Conservation (phyloP, 805 yeast species). For the Candida verbasci region DNA sequence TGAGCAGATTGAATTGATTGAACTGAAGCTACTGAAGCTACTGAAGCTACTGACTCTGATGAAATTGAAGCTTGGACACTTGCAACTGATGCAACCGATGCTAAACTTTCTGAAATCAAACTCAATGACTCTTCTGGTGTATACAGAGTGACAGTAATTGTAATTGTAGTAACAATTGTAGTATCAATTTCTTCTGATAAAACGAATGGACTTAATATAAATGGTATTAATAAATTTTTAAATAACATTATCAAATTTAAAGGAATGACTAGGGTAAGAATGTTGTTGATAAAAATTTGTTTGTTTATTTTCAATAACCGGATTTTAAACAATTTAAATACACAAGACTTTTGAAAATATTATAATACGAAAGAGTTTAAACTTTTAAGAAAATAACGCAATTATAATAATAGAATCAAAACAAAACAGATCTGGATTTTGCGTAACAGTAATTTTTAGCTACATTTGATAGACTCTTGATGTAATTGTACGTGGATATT, state of each 20-base stretch:
- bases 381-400: not conserved
- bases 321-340: not conserved
- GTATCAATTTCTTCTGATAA: slow-evolving; percentile 26
- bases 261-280: slow-evolving; percentile 17
- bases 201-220: slow-evolving; percentile 12
- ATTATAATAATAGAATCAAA: not conserved
- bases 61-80: slow-evolving; percentile 11
- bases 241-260: slow-evolving; percentile 10
- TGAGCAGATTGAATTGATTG: slow-evolving; percentile 10
- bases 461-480: too few species aligned
- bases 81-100: slow-evolving; percentile 12
- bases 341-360: not conserved
- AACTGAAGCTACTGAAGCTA: slow-evolving; percentile 10
- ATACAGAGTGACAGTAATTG: slow-evolving; percentile 43
- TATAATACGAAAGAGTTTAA: not conserved
- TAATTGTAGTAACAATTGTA: slow-evolving; percentile 40
- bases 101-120: slow-evolving; percentile 17
- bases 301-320: not conserved
- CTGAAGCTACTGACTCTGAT: slow-evolving; percentile 13
- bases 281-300: too few species aligned
- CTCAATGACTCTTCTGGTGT: slow-evolving; percentile 43
- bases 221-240: slow-evolving; percentile 6
- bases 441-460: too few species aligned
- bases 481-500: too few species aligned
- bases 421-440: not conserved